phyloP scores from a whole-genome alignment of 2,329 filamentous ascomycete genomes.

The Chalaropsis thielavioides region DNA sequence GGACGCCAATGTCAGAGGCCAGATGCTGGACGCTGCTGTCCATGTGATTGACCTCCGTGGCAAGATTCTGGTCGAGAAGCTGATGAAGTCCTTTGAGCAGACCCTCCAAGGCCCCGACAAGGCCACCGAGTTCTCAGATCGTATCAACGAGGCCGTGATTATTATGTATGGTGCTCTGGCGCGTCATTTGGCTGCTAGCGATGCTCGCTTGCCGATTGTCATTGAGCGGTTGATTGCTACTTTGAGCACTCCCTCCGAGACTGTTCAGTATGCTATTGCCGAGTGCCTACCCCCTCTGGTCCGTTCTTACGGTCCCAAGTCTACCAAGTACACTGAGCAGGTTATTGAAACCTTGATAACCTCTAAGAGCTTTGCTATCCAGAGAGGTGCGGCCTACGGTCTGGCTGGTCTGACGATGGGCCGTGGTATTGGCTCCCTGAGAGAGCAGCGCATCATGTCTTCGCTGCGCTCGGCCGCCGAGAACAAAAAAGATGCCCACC shows the following conservation, averaged over 20 bases:
- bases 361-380: conserved; percentile 80
- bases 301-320: conserved; percentile 57
- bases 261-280: conserved; percentile 90
- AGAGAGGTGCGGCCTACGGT: conserved; percentile 88
- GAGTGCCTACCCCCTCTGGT: conserved; percentile 89
- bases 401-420: conserved; percentile 80
- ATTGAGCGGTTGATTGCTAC: conserved; percentile 76
- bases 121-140: conserved; percentile 66
- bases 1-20: conserved; percentile 59
- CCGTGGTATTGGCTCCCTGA: conserved; percentile 66
- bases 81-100: conserved; percentile 85
- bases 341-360: conserved; percentile 70
- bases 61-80: conserved; percentile 63
- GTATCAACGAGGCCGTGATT: conserved; percentile 92
- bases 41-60: conserved; percentile 69
- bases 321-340: conserved; percentile 64
- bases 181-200: conserved; percentile 70
- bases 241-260: conserved; percentile 86
- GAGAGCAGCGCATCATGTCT: conserved; percentile 75
- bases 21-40: conserved; percentile 86
- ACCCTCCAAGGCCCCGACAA: conserved; percentile 77
- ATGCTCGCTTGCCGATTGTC: conserved; percentile 74
- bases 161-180: conserved; percentile 93
- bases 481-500: conserved; percentile 83
- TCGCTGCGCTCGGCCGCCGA: conserved; percentile 71